Evolutionary conservation across 768 basidiomycete genomes (phyloP).

Genomic region (Ephemerocybe angulata): DNA sequence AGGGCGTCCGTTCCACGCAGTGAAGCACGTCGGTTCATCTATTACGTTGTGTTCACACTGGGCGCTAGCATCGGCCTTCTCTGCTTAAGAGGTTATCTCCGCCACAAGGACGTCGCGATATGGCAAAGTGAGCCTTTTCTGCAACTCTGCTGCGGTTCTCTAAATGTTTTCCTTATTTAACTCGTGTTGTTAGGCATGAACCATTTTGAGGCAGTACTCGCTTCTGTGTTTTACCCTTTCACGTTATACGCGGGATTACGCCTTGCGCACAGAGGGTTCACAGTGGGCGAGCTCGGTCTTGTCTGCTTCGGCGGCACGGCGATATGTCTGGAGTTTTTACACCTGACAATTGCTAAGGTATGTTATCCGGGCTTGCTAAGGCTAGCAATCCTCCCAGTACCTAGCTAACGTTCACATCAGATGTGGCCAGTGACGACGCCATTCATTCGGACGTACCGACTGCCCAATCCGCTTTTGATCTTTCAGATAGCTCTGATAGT

Average conservation of each 20-base stretch:
- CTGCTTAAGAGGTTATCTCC: constrained; percentile 45
- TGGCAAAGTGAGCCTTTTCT: constrained; percentile 63
- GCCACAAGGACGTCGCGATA: constrained; percentile 41
- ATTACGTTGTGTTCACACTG: constrained; percentile 63
- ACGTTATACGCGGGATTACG: constrained; percentile 86
- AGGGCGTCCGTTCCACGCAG: constrained; percentile 73
- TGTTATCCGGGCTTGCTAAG: constrained; percentile 20
- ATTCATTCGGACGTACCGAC: constrained; percentile 87
- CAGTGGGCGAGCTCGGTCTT: constrained; percentile 87
- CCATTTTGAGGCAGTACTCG: constrained; percentile 67
- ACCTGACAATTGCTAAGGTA: constrained; percentile 80
- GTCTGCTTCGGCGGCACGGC: constrained; percentile 88
- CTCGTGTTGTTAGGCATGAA: constrained; percentile 64
- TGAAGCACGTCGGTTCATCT: constrained; percentile 58
- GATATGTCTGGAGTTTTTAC: constrained; percentile 80
- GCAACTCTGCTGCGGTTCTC: not conserved
- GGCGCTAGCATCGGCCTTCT: constrained; percentile 48
- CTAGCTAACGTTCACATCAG: constrained; percentile 31
- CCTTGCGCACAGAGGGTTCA: constrained; percentile 91
- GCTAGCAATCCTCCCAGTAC: constrained; percentile 2
- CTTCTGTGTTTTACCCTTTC: constrained; percentile 85
- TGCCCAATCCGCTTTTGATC: constrained; percentile 87
- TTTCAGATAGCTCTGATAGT: constrained; percentile 92
- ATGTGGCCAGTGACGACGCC: constrained; percentile 76
- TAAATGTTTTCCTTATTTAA: not conserved